Evolutionary conservation across 345 rosid species (phyloP).

Genomic region (Aquilaria malaccensis): DNA sequence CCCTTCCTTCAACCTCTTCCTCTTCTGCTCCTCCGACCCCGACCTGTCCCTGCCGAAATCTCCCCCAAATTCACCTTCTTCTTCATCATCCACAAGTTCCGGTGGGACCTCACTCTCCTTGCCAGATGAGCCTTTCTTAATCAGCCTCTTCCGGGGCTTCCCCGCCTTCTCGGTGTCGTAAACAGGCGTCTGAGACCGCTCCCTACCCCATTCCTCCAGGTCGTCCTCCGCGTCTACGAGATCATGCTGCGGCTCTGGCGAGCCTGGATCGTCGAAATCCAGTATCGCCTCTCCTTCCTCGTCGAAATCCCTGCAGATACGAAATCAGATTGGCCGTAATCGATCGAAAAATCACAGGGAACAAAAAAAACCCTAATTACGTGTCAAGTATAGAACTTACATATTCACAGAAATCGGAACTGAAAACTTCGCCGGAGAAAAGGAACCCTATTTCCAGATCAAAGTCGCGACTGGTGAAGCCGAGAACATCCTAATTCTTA

Average conservation of each 20-base stretch:
- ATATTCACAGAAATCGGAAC: too few relatives aligned
- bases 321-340: neutral
- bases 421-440: too few relatives aligned
- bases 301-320: slow-evolving; percentile 56
- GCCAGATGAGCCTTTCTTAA: slow-evolving; percentile 52
- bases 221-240: slow-evolving; percentile 56
- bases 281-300: slow-evolving; percentile 94
- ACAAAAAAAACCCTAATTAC: slow-evolving; percentile 5
- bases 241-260: slow-evolving; percentile 44
- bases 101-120: slow-evolving; percentile 26
- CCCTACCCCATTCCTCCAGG: slow-evolving; percentile 43
- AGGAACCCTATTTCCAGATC: too few relatives aligned
- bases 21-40: slow-evolving; percentile 43
- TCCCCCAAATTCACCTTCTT: slow-evolving; percentile 31
- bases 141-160: slow-evolving; percentile 77
- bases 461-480: too few relatives aligned
- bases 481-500: too few relatives aligned
- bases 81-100: slow-evolving; percentile 56
- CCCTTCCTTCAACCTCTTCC: slow-evolving; percentile 52
- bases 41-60: slow-evolving; percentile 31
- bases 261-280: slow-evolving; percentile 78
- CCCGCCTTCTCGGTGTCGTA: slow-evolving; percentile 55
- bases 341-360: neutral
- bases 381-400: neutral
- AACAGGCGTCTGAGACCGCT: slow-evolving; percentile 62